phyloP scores from a whole-genome alignment of 345 rosid species.

The Eucalyptus pumila region DNA sequence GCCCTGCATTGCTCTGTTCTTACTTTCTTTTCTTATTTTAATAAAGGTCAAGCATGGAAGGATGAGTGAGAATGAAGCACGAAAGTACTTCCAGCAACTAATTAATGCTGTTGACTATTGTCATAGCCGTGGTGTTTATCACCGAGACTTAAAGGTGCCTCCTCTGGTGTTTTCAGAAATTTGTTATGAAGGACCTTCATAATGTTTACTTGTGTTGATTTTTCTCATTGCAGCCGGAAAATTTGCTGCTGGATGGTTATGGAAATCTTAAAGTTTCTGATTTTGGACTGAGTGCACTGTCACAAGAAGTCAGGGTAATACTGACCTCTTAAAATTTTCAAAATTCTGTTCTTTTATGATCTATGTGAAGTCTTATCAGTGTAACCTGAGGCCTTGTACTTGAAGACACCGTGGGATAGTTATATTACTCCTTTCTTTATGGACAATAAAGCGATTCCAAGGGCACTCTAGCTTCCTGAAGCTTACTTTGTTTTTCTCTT shows the following conservation, averaged over 20 bases:
- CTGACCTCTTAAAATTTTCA: neutral
- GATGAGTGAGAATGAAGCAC: constrained; percentile 81
- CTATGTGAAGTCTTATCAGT: neutral
- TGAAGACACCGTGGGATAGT: neutral
- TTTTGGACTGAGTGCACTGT: constrained; percentile 94
- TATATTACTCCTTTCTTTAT: neutral
- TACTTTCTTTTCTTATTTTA: neutral
- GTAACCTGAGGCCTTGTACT: neutral
- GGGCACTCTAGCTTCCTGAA: neutral
- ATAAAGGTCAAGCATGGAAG: constrained; percentile 78
- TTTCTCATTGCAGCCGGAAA: constrained; percentile 60
- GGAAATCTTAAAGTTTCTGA: constrained; percentile 97
- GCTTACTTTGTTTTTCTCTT: neutral
- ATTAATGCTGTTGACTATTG: constrained; percentile 87
- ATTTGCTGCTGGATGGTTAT: constrained; percentile 65
- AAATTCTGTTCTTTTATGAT: neutral
- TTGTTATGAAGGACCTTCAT: neutral
- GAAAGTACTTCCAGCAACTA: constrained; percentile 92
- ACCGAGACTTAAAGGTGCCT: constrained; percentile 84
- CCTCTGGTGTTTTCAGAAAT: neutral
- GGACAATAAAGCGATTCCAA: neutral
- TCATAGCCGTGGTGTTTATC: constrained; percentile 95
- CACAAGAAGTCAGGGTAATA: constrained; percentile 92
- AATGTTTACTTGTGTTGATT: neutral
- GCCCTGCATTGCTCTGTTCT: neutral